Evolutionary conservation across 2,329 filamentous ascomycete genomes (phyloP), one percentile per base, ranked within the genome.

Genomic region (Cladosporium halotolerans): DNA sequence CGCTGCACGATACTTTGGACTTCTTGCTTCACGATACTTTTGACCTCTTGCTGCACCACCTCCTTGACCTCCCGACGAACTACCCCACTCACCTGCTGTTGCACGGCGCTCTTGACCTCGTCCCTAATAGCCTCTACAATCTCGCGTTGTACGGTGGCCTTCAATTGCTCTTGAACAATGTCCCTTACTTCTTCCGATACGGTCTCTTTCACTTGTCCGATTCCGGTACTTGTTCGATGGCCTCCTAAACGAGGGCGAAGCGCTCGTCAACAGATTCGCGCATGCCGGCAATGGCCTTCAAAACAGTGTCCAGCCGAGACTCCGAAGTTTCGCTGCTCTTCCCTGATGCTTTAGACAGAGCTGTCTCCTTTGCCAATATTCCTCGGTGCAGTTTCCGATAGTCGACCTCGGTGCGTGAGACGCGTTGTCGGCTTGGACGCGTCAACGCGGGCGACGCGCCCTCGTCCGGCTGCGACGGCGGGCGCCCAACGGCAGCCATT

Each of bases 351-450:
- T 19, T 9, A 6, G 28, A 14, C 16, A 10, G 9, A n/a, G 16
- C 7, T 9, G 3, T 41, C 34, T 49, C 46, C 36, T 11, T 49
- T 41, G 46, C 36, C 33, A 40, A 6, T 13, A n/a, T 39, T 3
- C 46, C 46, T 32, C 46, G 46, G 28, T 49, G 46, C 18, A 49
- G 18, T 49, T 7, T 49, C 3, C 19, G 6, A 10, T 49, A 49
- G 19, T 49, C 36, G 6, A 49, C 6, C 19, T 36, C 33, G 33
- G 33, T 36, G 33, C 33, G 33, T n/a, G 33, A 36, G n/a, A 9
- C 33, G 10, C 33, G 33, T n/a, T 10, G 33, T n/a, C 33, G 3
- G 33, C 33, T n/a, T n/a, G n/a, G 33, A 7, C 33, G 33, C n/a
- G 33, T n/a, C 33, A 36, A 10, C n/a, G 10, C 33, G 10, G 33